These are phyloP conservation scores for Diaporthe australafricana DNA, from an alignment of 2,329 filamentous ascomycete genomes.

Conservation along the genomic window DNA sequence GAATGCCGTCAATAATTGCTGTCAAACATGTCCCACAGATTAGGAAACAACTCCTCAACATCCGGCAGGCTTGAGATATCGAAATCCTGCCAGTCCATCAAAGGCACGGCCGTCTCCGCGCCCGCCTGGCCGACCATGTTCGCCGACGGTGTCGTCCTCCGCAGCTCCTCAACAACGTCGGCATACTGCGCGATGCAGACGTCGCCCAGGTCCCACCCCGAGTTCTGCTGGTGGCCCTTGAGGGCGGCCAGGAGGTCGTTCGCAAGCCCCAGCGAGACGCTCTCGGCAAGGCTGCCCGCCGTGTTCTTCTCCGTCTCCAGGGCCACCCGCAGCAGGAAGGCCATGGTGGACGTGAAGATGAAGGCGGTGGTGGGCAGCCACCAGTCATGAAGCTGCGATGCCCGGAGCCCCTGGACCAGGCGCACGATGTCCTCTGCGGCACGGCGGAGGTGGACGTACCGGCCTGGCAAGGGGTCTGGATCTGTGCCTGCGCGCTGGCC, in stretches of 20 bases:
- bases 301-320: conserved; percentile 57
- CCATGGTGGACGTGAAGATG: conserved; percentile 60
- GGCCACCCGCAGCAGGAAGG: conserved; percentile 61
- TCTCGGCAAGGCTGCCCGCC: conserved; percentile 48
- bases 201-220: conserved; percentile 62
- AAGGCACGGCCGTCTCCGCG: not conserved
- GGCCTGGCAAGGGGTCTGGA: conserved; percentile 41
- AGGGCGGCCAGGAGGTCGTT: conserved; percentile 54
- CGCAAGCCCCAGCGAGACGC: conserved; percentile 55
- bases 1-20: not conserved
- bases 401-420: conserved; percentile 57
- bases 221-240: conserved; percentile 51
- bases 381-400: conserved; percentile 58
- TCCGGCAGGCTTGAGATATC: conserved; percentile 6
- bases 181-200: conserved; percentile 60
- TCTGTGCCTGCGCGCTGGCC: not conserved
- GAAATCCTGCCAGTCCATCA: conserved; percentile 15
- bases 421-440: conserved; percentile 62
- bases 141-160: conserved; percentile 40
- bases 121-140: not conserved
- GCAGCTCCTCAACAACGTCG: conserved; percentile 59
- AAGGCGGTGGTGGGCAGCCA: conserved; percentile 63
- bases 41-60: conserved; percentile 28
- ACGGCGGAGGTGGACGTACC: conserved; percentile 55
- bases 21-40: conserved; percentile 33